Evolutionary conservation across 768 basidiomycete genomes (phyloP), one percentile per base, ranked within the genome.

Genomic region (Leccinum longicurvipes): DNA sequence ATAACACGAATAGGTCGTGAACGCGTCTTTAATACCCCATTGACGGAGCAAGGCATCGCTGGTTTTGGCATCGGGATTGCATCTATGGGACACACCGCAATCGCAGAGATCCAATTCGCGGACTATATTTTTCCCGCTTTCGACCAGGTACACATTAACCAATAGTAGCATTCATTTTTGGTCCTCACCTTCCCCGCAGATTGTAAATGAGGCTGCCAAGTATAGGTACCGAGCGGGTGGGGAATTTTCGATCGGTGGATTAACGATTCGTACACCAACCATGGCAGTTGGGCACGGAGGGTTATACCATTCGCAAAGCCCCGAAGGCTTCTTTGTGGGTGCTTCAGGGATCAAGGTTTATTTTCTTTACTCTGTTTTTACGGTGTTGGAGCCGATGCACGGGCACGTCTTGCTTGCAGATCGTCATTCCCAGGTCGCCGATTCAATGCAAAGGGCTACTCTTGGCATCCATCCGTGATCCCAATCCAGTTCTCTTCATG

Each of bases 121-220:
- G 91, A 93, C 66, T 93, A 96, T 68, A 95, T 96, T 57, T 95
- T 79, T 67, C 94, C 94, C 11, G 94, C 94, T 0, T 98, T 98
- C 66, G 94, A 97, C 67, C 93, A 95, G 79, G 91, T 88, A 50
- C 42, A 72, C 57, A 14, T n/a, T 12, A 8, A 47, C 25, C 14
- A 14, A 42, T 55, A n/a, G n/a, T n/a, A n/a, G n/a, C n/a, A 10
- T 25, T n/a, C 19, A 6, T 28, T 47, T 25, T 19, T n/a, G 28
- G 11, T 49, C 24, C 36, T 57, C 46, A 56, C 2, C 45, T 36
- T 23, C 28, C n/a, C 47, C 34, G 9, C 53, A 94, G 89, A 78
- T 97, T 21, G 93, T 97, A 39, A 97, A 96, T 60, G 94, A 98
- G 75, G 94, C 93, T 2, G 93, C 95, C 34, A 98, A 98, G 72